These are phyloP conservation scores for Setaria viridis DNA, from an alignment of 202 grass and related monocot genomes.

Conservation along the genomic window DNA sequence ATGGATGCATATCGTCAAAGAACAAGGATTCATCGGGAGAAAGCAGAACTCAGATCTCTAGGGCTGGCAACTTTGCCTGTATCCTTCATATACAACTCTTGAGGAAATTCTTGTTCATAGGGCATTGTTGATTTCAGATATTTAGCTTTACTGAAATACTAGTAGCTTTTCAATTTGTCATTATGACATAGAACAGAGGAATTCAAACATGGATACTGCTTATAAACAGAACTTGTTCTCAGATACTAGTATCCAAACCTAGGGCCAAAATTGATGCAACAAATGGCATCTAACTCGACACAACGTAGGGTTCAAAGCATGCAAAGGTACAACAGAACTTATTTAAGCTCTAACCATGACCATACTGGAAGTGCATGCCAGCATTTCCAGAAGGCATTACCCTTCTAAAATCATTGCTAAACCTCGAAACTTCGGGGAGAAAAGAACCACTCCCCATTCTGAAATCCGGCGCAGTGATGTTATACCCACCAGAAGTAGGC, in stretches of 20 bases:
- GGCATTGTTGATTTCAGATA: not conserved
- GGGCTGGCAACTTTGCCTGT: not conserved
- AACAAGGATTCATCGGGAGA: not conserved
- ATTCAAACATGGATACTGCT: constrained; percentile 22
- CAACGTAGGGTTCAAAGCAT: constrained; percentile 31
- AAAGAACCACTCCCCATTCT: constrained; percentile 38
- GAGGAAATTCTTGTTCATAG: not conserved
- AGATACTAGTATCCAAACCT: not conserved
- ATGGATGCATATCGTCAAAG: not conserved
- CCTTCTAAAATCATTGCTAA: constrained; percentile 45
- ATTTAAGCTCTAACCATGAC: constrained; percentile 42
- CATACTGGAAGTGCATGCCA: constrained; percentile 51
- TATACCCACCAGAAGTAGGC: constrained; percentile 43
- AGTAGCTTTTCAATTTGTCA: not conserved
- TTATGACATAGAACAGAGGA: not conserved
- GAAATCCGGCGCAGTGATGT: constrained; percentile 46
- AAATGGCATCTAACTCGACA: constrained; percentile 20
- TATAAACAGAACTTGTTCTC: constrained; percentile 35
- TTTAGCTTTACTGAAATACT: not conserved
- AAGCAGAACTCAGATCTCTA: not conserved
- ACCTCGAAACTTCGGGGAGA: constrained; percentile 41
- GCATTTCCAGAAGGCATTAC: constrained; percentile 47
- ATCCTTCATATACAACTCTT: not conserved
- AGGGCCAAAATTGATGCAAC: constrained; percentile 14
- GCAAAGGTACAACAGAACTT: constrained; percentile 40